Conservation (phyloP, 805 yeast genomes). For the Saturnispora dispora region DNA sequence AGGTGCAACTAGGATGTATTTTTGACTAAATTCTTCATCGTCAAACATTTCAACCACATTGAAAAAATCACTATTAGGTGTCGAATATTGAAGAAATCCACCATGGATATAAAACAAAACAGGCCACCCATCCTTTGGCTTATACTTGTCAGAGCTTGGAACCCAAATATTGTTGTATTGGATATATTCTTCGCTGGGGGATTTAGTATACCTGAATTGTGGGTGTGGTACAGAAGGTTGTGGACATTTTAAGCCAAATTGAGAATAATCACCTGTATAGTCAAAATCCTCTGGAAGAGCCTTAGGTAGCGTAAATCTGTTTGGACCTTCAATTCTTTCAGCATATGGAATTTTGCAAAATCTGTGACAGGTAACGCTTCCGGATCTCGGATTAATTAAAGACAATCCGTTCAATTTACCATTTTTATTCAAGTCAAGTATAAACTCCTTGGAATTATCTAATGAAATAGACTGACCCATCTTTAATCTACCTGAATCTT, state of each 20-base stretch:
- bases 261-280: slow-evolving; percentile 31
- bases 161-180: slow-evolving; percentile 31
- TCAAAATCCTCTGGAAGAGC: slow-evolving; percentile 28
- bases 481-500: not conserved
- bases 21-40: slow-evolving; percentile 24
- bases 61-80: slow-evolving; percentile 21
- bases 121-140: slow-evolving; percentile 35
- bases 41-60: slow-evolving; percentile 21
- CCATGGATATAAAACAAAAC: slow-evolving; percentile 35
- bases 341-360: slow-evolving; percentile 30
- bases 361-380: slow-evolving; percentile 19
- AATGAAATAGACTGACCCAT: slow-evolving; percentile 22
- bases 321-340: slow-evolving; percentile 24
- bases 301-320: slow-evolving; percentile 26
- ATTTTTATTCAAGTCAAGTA: slow-evolving; percentile 14
- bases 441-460: slow-evolving; percentile 15
- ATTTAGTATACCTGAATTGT: slow-evolving; percentile 15
- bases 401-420: slow-evolving; percentile 26
- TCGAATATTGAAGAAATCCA: slow-evolving; percentile 33
- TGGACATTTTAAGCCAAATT: slow-evolving; percentile 29
- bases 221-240: slow-evolving; percentile 30
- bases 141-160: slow-evolving; percentile 25
- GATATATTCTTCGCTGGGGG: slow-evolving; percentile 29
- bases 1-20: slow-evolving; percentile 30
- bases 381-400: slow-evolving; percentile 12